These are phyloP conservation scores for Magnolia kwangsiensis DNA, from an alignment of 164 flowering plant genomes.

Conservation along the genomic window DNA sequence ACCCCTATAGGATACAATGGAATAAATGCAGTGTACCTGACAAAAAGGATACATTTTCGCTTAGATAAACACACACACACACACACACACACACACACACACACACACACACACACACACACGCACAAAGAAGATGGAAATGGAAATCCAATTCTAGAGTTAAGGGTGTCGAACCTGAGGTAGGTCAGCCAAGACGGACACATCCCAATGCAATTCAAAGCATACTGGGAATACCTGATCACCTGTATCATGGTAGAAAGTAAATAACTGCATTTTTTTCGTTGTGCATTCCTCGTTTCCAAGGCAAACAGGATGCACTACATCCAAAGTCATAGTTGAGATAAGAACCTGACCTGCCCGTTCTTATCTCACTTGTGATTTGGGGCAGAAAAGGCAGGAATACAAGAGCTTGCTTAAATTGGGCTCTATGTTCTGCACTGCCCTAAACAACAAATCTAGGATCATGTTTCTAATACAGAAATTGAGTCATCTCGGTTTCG, in stretches of 20 bases:
- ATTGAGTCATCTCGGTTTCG: neutral
- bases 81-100: too few species aligned
- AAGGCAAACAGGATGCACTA: too few species aligned
- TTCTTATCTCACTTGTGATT: neutral
- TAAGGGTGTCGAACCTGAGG: constrained; percentile 39
- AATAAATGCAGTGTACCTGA: constrained; percentile 87
- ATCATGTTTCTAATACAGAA: neutral
- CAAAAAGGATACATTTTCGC: neutral
- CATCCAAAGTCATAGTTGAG: neutral
- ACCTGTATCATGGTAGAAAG: constrained; percentile 36
- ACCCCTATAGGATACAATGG: constrained; percentile 71
- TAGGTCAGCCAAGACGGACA: constrained; percentile 72
- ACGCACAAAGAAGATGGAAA: neutral
- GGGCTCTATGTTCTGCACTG: neutral
- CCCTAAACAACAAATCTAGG: neutral
- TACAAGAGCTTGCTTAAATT: neutral
- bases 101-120: too few species aligned
- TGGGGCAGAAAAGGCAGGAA: neutral
- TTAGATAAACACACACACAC: too few species aligned
- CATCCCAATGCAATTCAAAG: constrained; percentile 47
- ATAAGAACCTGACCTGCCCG: neutral
- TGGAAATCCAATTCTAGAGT: neutral
- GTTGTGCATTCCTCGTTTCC: neutral
- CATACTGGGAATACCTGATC: constrained; percentile 82
- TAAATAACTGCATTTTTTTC: neutral